Evolutionary conservation across 768 basidiomycete genomes (phyloP).

Genomic region (Trametes villosa): DNA sequence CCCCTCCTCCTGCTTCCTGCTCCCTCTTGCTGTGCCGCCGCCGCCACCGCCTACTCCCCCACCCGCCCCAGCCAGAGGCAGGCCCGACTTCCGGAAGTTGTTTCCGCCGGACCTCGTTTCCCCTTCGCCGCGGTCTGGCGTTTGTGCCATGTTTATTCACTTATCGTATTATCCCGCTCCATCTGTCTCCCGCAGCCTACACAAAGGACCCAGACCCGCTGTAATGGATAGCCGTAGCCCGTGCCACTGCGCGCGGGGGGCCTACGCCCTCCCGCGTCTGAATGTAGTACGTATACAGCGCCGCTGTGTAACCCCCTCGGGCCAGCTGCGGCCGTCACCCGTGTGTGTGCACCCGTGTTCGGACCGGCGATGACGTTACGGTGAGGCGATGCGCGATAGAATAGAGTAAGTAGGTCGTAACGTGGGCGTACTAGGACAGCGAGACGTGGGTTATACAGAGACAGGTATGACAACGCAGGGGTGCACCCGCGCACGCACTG

Average conservation of each 20-base stretch:
- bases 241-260: no score
- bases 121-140: not conserved
- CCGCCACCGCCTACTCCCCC: not conserved
- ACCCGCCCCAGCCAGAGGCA: not conserved
- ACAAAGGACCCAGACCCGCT: no score
- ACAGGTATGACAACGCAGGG: slow-evolving; percentile 10
- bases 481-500: not conserved
- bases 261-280: no score
- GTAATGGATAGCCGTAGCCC: not conserved
- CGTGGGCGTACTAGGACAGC: slow-evolving; percentile 18
- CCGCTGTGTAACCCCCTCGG: no score
- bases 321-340: no score
- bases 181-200: not conserved
- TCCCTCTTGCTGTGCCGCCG: not conserved
- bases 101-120: slow-evolving; percentile 3
- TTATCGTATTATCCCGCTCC: not conserved
- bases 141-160: not conserved
- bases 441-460: slow-evolving; percentile 23
- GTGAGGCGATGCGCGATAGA: not conserved
- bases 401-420: slow-evolving; percentile 14
- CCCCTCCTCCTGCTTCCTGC: not conserved
- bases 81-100: slow-evolving; percentile 11
- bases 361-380: no score
- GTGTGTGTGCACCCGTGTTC: no score
- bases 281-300: no score